Evolutionary conservation across 192 early-diverging fungal species (phyloP).

Genomic region (Pilobolus umbonatus): DNA sequence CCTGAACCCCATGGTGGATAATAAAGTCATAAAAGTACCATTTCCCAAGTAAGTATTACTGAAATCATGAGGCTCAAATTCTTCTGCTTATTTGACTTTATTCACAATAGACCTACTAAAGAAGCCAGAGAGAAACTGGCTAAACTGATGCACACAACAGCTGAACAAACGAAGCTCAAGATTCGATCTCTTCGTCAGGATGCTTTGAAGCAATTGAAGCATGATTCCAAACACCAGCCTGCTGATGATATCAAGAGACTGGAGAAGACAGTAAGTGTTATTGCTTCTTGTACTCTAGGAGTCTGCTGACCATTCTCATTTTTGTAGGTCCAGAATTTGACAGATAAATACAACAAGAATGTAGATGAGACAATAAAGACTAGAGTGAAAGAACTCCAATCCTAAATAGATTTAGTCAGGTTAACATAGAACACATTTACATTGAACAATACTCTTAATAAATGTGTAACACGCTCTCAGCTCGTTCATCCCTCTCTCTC

Average conservation of each 20-base stretch:
- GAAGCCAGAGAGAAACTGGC: conserved; percentile 69
- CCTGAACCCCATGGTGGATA: conserved; percentile 74
- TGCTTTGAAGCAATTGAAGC: conserved; percentile 71
- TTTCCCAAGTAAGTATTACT: conserved; percentile 64
- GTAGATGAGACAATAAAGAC: conserved; percentile 61
- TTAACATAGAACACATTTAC: no score
- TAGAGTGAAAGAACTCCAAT: conserved; percentile 67
- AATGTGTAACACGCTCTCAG: no score
- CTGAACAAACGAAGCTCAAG: conserved; percentile 64
- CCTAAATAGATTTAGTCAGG: neutral
- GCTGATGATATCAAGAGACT: conserved; percentile 49
- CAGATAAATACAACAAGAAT: conserved; percentile 59
- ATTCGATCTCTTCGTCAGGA: conserved; percentile 67
- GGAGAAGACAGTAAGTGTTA: conserved; percentile 50
- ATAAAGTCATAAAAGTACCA: conserved; percentile 66
- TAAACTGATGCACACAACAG: conserved; percentile 53
- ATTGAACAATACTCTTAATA: no score
- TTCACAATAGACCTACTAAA: conserved; percentile 52
- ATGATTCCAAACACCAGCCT: conserved; percentile 47
- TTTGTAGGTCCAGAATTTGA: conserved; percentile 49
- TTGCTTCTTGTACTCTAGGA: neutral
- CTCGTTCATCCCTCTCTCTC: no score
- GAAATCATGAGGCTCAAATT: neutral
- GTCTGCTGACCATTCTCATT: neutral
- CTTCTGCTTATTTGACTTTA: neutral